Conservation (phyloP, 257 asterid genomes). For the Solanum corneliomulleri region DNA sequence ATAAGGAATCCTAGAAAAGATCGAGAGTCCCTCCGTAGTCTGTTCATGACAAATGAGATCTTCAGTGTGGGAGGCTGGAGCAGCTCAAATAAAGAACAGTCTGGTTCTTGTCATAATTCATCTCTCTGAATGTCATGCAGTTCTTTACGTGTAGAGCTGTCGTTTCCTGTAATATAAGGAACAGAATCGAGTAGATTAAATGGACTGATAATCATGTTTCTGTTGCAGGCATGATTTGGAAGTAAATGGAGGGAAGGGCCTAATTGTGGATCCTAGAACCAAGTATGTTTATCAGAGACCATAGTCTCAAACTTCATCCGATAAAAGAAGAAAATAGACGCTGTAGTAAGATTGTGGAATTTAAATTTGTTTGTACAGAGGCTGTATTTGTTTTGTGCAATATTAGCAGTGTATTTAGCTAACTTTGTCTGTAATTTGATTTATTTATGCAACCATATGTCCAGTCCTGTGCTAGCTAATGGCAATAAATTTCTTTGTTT, state of each 20-base stretch:
- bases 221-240: slow-evolving; percentile 89
- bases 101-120: background rate
- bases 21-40: background rate
- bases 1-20: background rate
- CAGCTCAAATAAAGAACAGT: background rate
- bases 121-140: background rate
- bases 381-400: background rate
- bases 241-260: slow-evolving; percentile 94
- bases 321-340: background rate
- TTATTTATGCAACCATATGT: background rate
- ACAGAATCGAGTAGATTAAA: background rate
- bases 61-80: background rate
- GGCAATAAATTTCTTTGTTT: background rate
- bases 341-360: background rate
- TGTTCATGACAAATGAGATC: background rate
- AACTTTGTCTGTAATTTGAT: background rate
- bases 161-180: background rate
- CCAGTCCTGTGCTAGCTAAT: background rate
- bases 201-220: background rate
- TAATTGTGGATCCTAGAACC: slow-evolving; percentile 84
- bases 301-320: background rate
- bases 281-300: slow-evolving; percentile 80
- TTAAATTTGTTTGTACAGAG: background rate
- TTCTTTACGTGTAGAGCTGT: background rate
- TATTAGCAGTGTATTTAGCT: background rate